These are phyloP conservation scores for Salvia rosmarinus DNA, from an alignment of 257 asterid genomes.

Conservation along the genomic window DNA sequence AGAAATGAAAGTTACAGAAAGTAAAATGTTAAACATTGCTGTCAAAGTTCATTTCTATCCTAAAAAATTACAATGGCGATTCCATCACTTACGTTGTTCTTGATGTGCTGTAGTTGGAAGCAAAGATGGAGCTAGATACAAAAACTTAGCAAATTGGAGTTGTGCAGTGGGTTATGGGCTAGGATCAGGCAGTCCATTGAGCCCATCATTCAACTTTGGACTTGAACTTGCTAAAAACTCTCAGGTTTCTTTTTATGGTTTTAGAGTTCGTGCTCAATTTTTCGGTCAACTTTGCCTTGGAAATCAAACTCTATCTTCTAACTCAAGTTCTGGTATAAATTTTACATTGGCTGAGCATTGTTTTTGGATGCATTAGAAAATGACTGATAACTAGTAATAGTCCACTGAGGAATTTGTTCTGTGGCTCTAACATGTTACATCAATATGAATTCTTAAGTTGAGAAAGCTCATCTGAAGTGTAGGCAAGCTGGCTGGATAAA, in stretches of 20 bases:
- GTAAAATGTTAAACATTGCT: constrained; percentile 4
- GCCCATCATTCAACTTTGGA: constrained; percentile 91
- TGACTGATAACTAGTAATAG: not conserved
- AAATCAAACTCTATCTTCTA: constrained; percentile 25
- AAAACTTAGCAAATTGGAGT: constrained; percentile 85
- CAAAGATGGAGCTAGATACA: constrained; percentile 60
- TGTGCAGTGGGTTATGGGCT: constrained; percentile 88
- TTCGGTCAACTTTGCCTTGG: not conserved
- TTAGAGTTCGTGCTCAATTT: constrained; percentile 19
- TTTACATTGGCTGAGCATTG: constrained; percentile 19
- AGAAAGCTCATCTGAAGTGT: constrained; percentile 10
- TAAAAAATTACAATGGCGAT: not conserved
- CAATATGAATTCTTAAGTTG: constrained; percentile 10
- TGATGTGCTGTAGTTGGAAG: constrained; percentile 58
- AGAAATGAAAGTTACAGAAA: constrained; percentile 2
- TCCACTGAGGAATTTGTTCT: not conserved
- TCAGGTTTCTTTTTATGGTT: constrained; percentile 55
- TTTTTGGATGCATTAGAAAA: constrained; percentile 5
- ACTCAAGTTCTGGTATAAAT: constrained; percentile 1
- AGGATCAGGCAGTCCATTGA: constrained; percentile 91
- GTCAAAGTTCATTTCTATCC: constrained; percentile 4
- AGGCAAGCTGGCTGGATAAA: not conserved
- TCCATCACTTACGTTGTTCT: constrained; percentile 24
- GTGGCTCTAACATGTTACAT: not conserved
- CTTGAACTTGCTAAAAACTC: constrained; percentile 85